A percentile compares a stretch with the other conserved stretches of the same genome.
These are phyloP conservation scores for Trichoderma gamsii DNA, from an alignment of 495 filamentous ascomycete genomes.

Conservation along the genomic window DNA sequence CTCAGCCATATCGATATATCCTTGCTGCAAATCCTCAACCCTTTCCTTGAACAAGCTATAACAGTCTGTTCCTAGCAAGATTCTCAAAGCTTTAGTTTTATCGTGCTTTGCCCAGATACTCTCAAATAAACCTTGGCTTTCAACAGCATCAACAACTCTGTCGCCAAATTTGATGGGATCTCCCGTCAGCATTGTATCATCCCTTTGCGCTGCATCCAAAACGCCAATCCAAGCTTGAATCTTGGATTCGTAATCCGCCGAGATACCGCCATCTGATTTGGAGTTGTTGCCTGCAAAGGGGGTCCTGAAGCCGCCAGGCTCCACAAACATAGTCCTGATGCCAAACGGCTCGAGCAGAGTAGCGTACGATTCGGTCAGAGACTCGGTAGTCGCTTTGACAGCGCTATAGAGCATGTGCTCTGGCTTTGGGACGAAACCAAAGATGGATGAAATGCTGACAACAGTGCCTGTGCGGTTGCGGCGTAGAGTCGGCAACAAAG, in stretches of 20 bases:
- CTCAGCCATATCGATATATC: neutral
- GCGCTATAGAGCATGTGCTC: slow-evolving; percentile 18
- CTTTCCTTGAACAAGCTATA: neutral
- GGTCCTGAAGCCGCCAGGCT: slow-evolving; percentile 44
- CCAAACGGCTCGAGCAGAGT: slow-evolving; percentile 39
- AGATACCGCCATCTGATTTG: neutral
- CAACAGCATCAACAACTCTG: slow-evolving; percentile 2
- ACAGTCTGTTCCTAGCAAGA: neutral
- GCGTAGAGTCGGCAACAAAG: slow-evolving; percentile 39
- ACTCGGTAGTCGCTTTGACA: neutral
- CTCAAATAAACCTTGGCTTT: neutral
- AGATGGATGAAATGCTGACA: slow-evolving; percentile 19
- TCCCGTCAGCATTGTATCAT: neutral
- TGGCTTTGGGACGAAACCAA: slow-evolving; percentile 10
- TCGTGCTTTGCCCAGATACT: neutral
- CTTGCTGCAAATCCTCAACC: neutral
- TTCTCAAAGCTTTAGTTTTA: neutral
- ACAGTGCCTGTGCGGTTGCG: slow-evolving; percentile 19
- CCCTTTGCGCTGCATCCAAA: neutral
- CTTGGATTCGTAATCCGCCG: neutral
- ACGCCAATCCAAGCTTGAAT: neutral
- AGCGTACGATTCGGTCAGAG: slow-evolving; percentile 29
- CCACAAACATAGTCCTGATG: slow-evolving; percentile 39
- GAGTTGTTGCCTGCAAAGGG: slow-evolving; percentile 22
- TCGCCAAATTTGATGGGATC: neutral